Evolutionary conservation across 345 rosid species (phyloP), one percentile per base, ranked within the genome.

Genomic region (Pugionium cornutum): DNA sequence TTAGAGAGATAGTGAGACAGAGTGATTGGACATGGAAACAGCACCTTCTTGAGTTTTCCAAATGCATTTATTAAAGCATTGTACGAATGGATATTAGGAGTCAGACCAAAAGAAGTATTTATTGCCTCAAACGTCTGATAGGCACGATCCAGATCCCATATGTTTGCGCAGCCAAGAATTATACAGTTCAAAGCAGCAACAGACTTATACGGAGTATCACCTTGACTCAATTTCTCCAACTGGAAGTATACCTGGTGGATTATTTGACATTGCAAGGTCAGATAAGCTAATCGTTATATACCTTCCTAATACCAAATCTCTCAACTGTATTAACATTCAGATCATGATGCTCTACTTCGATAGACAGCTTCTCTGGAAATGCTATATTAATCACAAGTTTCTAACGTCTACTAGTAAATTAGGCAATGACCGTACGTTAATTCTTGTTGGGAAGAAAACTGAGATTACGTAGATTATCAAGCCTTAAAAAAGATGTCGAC

Each of bases 91-190:
- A 88, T 78, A 79, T 94, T 79, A 51, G 92, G 89, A 35, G 78
- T 81, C 82, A 94, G 73, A 61, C 87, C 96, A 67, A 94, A 94
- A 28, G 89, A 76, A 64, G 82, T 70, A 72, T 86, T 55, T 45
- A 94, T 83, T 45, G 99, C 91, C 55, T 86, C 96, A 79, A 94
- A 88, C n/a, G 97, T 94, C 77, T 91, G 91, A 64, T 90, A 90
- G 58, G 99, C 95, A 67, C 97, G 97, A 53, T 86, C 92, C 30
- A 90, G 81, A 66, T 94, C 99, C 99, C 99, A 90, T 77, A 79
- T 83, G 79, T 84, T 85, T 74, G 96, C 97, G 67, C 95, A 90
- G 44, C 99, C 99, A 60, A 88, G 77, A 75, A 94, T 77, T 62
- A 94, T 65, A 85, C 97, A 94, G 74, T 94, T 94, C 49, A 94